Base-by-base conservation (phyloP, 306 rosid genomes). In the Medicago arabica region DNA sequence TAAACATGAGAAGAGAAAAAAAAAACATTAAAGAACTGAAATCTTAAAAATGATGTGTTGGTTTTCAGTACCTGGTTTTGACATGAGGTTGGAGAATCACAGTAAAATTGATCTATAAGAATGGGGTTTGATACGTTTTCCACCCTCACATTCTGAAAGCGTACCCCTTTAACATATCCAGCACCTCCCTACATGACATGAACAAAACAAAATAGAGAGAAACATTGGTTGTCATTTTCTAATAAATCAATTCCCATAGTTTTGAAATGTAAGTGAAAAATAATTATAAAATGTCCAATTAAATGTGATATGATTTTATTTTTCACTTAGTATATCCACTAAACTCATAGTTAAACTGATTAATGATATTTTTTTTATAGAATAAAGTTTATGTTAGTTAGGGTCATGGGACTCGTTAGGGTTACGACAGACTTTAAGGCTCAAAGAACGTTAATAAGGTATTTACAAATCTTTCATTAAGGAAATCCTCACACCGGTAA, bases 91-190 rank as follows among this genome's bases (percentile, higher is more conserved):
- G 98, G 96, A 2, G 99, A 96, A 80, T 96, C 99, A 51, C 99
- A 96, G 79, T 96, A 96, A 86, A 96, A 96, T 82, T 96, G 99
- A 82, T 96, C 99, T 25, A 96, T 90, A 31, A 96, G 81, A 59
- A 96, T 96, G 50, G 99, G 99, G 78, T 92, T 92, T 60, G 87
- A 85, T 31, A 91, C 96, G 47, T 96, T 83, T 53, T 90, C 93
- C 89, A 92, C 83, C 83, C 77, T 83, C 80, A 96, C 97, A 74
- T 96, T 92, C 85, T 96, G 91, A 72, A 90, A 96, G 13, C 92
- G 91, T 3, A 96, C 88, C 8, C 89, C 88, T 31, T 86, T 86
- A 67, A 96, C 99, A 82, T 85, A 90, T 38, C 99, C 99, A n/a
- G 96, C 82, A 76, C 99, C 99, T 78, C 99, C 99, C 99, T 96